Conservation (phyloP, 2,329 filamentous ascomycete species). For the Penicillium sp. region DNA sequence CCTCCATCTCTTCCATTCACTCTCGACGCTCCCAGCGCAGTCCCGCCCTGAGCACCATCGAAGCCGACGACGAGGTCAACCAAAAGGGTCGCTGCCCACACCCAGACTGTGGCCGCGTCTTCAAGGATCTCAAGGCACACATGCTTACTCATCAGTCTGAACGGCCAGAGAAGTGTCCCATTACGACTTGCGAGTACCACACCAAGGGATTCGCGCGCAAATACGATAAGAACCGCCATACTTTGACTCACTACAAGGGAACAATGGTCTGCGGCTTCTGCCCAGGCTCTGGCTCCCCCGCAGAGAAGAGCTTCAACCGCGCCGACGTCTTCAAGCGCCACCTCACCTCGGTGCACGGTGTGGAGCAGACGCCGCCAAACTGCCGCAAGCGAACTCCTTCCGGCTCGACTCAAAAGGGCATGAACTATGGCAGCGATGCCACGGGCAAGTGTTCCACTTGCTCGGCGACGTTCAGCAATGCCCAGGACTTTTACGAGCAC, state of each 20-base stretch:
- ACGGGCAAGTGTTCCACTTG: slow-evolving; percentile 92
- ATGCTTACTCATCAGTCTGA: slow-evolving; percentile 93
- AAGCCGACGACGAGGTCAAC: slow-evolving; percentile 61
- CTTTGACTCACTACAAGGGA: slow-evolving; percentile 92
- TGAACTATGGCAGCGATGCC: slow-evolving; percentile 71
- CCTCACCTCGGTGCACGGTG: slow-evolving; percentile 83
- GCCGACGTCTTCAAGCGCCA: slow-evolving; percentile 96
- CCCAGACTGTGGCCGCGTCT: slow-evolving; percentile 79
- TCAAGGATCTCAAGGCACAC: slow-evolving; percentile 91
- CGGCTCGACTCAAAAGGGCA: slow-evolving; percentile 62
- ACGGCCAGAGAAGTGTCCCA: slow-evolving; percentile 91
- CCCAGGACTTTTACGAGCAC: slow-evolving; percentile 98
- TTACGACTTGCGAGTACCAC: slow-evolving; percentile 88
- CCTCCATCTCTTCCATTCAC: slow-evolving; percentile 70
- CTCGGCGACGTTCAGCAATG: slow-evolving; percentile 76
- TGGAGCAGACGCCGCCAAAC: slow-evolving; percentile 91
- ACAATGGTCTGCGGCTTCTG: slow-evolving; percentile 98
- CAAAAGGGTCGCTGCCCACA: slow-evolving; percentile 75
- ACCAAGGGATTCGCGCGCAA: slow-evolving; percentile 90
- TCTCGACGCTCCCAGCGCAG: slow-evolving; percentile 65
- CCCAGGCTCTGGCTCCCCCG: slow-evolving; percentile 80
- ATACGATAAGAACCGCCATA: slow-evolving; percentile 96
- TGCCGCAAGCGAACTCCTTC: slow-evolving; percentile 72
- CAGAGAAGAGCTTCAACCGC: slow-evolving; percentile 93
- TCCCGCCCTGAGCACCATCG: slow-evolving; percentile 61